Base-by-base conservation (phyloP, 1,284 basidiomycete species). In the Pyrrhoderma lamaoense region DNA sequence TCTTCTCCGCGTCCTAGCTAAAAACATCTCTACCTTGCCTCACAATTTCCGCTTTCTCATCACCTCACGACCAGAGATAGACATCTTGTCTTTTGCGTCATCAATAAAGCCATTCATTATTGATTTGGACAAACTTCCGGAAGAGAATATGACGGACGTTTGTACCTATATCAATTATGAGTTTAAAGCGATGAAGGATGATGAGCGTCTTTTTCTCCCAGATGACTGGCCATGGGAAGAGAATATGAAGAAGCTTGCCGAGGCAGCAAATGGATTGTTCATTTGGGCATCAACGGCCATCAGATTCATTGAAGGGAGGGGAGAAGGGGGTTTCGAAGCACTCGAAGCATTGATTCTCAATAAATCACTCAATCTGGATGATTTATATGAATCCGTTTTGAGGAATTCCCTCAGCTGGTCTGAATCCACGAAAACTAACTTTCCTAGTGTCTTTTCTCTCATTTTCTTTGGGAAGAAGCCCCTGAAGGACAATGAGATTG, bases 251-350 rank as follows among this genome's bases (percentile, higher is more conserved):
- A 35, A 23, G 36, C 54, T 64, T 23, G 58, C 59, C 8, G 37
- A 58, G 21, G 61, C 56, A 19, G 55, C 62, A 1, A 48, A 54
- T n/a, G 60, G 61, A 2, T 47, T 65, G 13, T 64, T 64, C 44
- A 64, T 64, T 21, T 65, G 63, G 45, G 60, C 63, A 7, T 53
- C 58, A 14, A 64, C 64, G 1, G 62, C 65, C 23, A 52, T 65
- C 45, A 64, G 60, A 22, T 21, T 46, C 19, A 16, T 46, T 3
- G 13, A n/a, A 11, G 27, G 11, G 27, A 11, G 27, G 27, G 27
- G 11, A n/a, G n/a, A n/a, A n/a, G n/a, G n/a, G n/a, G n/a, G n/a
- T n/a, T n/a, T n/a, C n/a, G n/a, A n/a, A n/a, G n/a, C n/a, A n/a
- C 19, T 14, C 27, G 43, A 18, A n/a, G 19, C 22, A 25, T n/a